phyloP scores from a whole-genome alignment of 1,284 basidiomycete genomes.

The Peniophora sp. region DNA sequence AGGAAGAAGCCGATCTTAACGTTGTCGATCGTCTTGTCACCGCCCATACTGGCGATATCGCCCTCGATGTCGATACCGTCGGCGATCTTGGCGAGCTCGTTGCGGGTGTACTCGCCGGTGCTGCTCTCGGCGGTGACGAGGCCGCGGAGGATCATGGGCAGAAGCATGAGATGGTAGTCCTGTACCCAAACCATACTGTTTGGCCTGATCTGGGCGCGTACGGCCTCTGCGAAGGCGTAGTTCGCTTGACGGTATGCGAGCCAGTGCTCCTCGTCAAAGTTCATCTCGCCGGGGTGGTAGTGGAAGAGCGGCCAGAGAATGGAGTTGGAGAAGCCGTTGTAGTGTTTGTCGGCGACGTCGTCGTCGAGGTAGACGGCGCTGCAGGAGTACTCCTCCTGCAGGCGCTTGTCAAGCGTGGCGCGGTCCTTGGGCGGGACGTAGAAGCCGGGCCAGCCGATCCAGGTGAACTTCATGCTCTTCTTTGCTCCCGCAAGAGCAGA shows the following conservation, averaged over 20 bases:
- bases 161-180: slow-evolving; percentile 96
- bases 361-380: slow-evolving; percentile 97
- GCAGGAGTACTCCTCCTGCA: slow-evolving; percentile 94
- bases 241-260: slow-evolving; percentile 97
- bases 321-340: slow-evolving; percentile 98
- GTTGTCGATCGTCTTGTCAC: slow-evolving; percentile 37
- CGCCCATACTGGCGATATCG: slow-evolving; percentile 21
- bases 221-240: slow-evolving; percentile 86
- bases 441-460: slow-evolving; percentile 91
- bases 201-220: slow-evolving; percentile 68
- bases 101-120: slow-evolving; percentile 54
- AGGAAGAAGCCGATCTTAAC: slow-evolving; percentile 98
- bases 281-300: slow-evolving; percentile 99
- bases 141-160: slow-evolving; percentile 88
- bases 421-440: slow-evolving; percentile 87
- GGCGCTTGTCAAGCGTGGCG: slow-evolving; percentile 76
- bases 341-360: slow-evolving; percentile 95
- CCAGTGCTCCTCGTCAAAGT: slow-evolving; percentile 99
- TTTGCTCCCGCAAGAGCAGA: slow-evolving; percentile 94
- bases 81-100: slow-evolving; percentile 68
- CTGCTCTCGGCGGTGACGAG: slow-evolving; percentile 70
- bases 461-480: slow-evolving; percentile 92
- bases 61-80: slow-evolving; percentile 67
- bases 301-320: slow-evolving; percentile 99
- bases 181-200: slow-evolving; percentile 99